Evolutionary conservation across 371 early-diverging fungal species (phyloP), one percentile per base, ranked within the genome.

Genomic region (Globomyces sp.): DNA sequence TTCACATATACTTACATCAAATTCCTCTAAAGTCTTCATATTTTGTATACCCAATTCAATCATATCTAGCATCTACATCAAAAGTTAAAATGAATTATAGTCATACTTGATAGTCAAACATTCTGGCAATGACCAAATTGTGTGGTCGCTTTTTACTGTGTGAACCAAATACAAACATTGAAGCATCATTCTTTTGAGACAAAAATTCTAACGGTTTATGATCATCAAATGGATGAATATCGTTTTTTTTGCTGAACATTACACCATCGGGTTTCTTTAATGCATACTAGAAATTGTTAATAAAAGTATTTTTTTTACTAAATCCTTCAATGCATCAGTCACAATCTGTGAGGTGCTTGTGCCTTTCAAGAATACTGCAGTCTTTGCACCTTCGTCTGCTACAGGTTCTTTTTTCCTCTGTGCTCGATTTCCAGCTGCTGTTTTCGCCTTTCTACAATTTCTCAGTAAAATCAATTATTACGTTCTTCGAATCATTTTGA

Each of bases 131-230:
- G 1, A 87, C 84, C 69, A 99, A 75, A 74, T 94, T 95, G 78
- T 97, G 88, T 41, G 99, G 98, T 63, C 98, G 85, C 78, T 99
- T 99, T 79, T 99, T 99, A 51, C 89, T 89, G 76, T 97, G 96
- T 34, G 85, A 87, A 47, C 93, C 97, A 46, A 98, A 76, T 45
- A 92, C 87, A 69, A 97, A 84, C 37, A 95, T 82, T 1, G 95
- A 87, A 58, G 93, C 83, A 78, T 98, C 96, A 79, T 96, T 98
- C 82, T 95, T 97, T 71, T 87, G 86, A 34, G 92, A 88, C 58
- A 96, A 89, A 70, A 96, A 96, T 76, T 98, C 95, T 41, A 97
- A 78, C 57, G 89, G 86, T 45, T 90, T 85, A 11, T 91, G 88
- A 71, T 96, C 94, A 60, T 98, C 99, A 72, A 99, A 99, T 6